Conservation (phyloP, 2,329 filamentous ascomycete species). For the Cladophialophora chaetospira region DNA sequence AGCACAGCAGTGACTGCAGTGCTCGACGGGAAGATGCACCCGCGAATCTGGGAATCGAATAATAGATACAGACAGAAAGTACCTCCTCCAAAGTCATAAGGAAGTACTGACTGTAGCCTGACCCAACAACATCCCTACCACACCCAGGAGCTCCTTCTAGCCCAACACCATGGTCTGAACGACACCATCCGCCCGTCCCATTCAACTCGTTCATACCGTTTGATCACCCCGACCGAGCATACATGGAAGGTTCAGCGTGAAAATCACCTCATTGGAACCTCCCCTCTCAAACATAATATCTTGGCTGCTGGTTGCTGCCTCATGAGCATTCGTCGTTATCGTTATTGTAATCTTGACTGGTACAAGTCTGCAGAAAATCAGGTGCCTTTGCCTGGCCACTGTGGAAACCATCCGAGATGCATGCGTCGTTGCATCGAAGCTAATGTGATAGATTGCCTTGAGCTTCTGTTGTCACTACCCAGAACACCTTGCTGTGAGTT, state of each 20-base stretch:
- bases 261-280: not conserved
- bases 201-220: constrained; percentile 4
- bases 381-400: not conserved
- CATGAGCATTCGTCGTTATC: not conserved
- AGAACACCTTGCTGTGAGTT: constrained; percentile 4
- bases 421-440: not conserved
- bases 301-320: not conserved
- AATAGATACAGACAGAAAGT: constrained; percentile 11
- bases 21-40: no score
- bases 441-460: not conserved
- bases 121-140: not conserved
- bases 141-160: not conserved
- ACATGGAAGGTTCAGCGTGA: constrained; percentile 8
- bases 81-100: not conserved
- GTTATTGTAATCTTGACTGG: constrained; percentile 22
- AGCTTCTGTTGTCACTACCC: not conserved
- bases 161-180: not conserved
- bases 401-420: not conserved
- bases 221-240: not conserved
- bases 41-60: no score
- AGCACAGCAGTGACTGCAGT: no score
- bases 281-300: not conserved
- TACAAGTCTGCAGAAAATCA: constrained; percentile 13
- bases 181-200: not conserved
- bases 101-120: constrained; percentile 11